A percentile compares a stretch with the other conserved stretches of the same genome.
Evolutionary conservation across 202 grass and related monocot species (phyloP).

Genomic region (Zoysia matrella): DNA sequence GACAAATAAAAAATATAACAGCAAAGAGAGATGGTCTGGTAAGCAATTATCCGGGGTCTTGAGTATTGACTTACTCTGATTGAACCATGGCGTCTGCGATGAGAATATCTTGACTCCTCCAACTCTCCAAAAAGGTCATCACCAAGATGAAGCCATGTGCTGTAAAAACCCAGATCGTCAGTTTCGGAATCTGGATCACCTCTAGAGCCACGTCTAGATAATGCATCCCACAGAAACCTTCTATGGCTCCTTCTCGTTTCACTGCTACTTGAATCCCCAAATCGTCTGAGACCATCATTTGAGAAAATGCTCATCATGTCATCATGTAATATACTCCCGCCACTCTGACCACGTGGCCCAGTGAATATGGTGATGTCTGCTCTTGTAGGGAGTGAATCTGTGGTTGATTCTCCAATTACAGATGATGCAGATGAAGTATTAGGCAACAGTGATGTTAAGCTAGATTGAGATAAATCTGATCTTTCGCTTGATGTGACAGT

Average conservation of each 20-base stretch:
- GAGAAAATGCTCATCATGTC: conserved; percentile 73
- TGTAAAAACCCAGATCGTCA: conserved; percentile 65
- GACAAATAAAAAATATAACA: conserved; percentile 6
- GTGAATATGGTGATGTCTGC: conserved; percentile 50
- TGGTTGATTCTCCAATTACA: conserved; percentile 39
- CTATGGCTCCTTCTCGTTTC: conserved; percentile 68
- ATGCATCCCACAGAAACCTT: conserved; percentile 84
- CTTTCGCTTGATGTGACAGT: conserved; percentile 58
- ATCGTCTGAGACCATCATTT: conserved; percentile 42
- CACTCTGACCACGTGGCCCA: conserved; percentile 46
- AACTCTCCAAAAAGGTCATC: conserved; percentile 67
- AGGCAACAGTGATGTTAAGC: conserved; percentile 46
- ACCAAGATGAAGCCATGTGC: conserved; percentile 86
- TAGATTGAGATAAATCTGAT: conserved; percentile 54
- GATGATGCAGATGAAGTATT: conserved; percentile 51
- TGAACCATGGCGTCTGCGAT: conserved; percentile 72
- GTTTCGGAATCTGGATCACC: conserved; percentile 49
- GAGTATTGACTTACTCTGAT: conserved; percentile 86
- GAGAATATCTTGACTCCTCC: conserved; percentile 70
- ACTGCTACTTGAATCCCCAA: conserved; percentile 50
- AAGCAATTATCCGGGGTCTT: conserved; percentile 77
- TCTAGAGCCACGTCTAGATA: conserved; percentile 58
- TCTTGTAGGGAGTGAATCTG: conserved; percentile 45
- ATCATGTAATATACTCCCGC: conserved; percentile 74
- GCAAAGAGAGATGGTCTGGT: conserved; percentile 26